phyloP scores from a whole-genome alignment of 2,329 filamentous ascomycete species.

The Cladophialophora chaetospira region DNA sequence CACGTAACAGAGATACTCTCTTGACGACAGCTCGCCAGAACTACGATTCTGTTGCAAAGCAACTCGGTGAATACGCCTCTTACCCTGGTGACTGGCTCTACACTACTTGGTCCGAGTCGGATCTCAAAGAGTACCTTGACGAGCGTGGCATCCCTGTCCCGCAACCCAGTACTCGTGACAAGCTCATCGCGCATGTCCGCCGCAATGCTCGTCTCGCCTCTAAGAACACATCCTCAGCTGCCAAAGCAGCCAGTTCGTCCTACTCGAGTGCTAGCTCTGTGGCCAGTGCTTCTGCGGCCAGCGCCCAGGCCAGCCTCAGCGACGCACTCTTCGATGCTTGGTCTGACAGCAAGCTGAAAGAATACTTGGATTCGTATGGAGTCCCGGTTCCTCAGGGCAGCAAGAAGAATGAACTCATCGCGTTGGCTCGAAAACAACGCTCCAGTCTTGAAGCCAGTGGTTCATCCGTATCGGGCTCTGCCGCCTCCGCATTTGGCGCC shows the following conservation, averaged over 20 bases:
- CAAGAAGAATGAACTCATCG: constrained; percentile 83
- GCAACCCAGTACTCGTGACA: constrained; percentile 81
- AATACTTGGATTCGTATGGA: constrained; percentile 87
- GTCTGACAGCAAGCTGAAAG: constrained; percentile 87
- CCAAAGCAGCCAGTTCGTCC: constrained; percentile 61
- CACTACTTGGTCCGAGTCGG: constrained; percentile 85
- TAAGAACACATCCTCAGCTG: constrained; percentile 64
- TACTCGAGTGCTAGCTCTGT: constrained; percentile 55
- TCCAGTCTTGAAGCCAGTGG: constrained; percentile 66
- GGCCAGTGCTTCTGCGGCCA: constrained; percentile 64
- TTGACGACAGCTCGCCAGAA: constrained; percentile 75
- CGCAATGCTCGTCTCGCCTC: constrained; percentile 84
- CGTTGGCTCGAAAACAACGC: constrained; percentile 85
- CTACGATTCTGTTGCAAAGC: constrained; percentile 77
- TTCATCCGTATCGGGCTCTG: constrained; percentile 53
- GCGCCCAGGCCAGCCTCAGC: constrained; percentile 72
- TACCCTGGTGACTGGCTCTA: constrained; percentile 98
- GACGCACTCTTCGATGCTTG: constrained; percentile 86
- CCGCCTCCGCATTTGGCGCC: constrained; percentile 60
- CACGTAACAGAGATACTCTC: constrained; percentile 79
- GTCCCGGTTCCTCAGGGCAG: constrained; percentile 90
- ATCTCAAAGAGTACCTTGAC: constrained; percentile 92
- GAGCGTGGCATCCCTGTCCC: constrained; percentile 77
- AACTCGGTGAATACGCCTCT: constrained; percentile 71
- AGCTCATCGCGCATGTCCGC: constrained; percentile 83